Base-by-base conservation (phyloP, 2,329 filamentous ascomycete species). In the Fusarium sp. region DNA sequence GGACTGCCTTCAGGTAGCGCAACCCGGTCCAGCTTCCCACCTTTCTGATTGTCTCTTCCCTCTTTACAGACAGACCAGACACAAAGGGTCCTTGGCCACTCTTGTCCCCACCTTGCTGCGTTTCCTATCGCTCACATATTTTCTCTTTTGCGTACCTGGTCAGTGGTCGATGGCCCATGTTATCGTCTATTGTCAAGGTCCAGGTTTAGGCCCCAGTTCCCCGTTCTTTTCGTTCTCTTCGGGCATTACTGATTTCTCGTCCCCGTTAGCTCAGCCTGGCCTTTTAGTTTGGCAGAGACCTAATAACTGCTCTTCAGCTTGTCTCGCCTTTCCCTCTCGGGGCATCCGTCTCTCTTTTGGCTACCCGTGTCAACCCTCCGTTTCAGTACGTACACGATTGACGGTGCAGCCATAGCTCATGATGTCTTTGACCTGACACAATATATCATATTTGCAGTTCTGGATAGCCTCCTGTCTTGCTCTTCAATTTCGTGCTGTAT, bases 261-360 rank as follows among this genome's bases (percentile, higher is more conserved):
- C 49, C 44, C 61, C 51, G 55, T 72, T 72, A 72, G 68, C 68
- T 72, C 69, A 72, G 52, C 69, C 61, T 60, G 68, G n/a, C 31
- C 39, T 58, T 28, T 31, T 55, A 55, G 26, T 54, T 28, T 65
- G 47, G 38, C 26, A 44, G 36, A 44, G 45, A 56, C 28, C 51
- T 61, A 38, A 63, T 56, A 41, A 44, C 41, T 64, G 39, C 41
- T 73, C 66, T 72, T 75, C 73, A 77, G 75, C 73, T 73, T 66
- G 59, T 69, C 65, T 62, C 38, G 45, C 48, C 49, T 64, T 57
- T 49, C 59, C 62, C 36, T 61, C 49, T 68, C 58, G 54, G 39
- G 66, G 45, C 52, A 68, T 61, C 57, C 61, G 66, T 70, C 39
- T 74, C 70, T 41, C 33, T 26, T 52, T 33, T 26, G 62, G 69